phyloP scores from a whole-genome alignment of 2,329 filamentous ascomycete species.

The Calonectria crousiana region DNA sequence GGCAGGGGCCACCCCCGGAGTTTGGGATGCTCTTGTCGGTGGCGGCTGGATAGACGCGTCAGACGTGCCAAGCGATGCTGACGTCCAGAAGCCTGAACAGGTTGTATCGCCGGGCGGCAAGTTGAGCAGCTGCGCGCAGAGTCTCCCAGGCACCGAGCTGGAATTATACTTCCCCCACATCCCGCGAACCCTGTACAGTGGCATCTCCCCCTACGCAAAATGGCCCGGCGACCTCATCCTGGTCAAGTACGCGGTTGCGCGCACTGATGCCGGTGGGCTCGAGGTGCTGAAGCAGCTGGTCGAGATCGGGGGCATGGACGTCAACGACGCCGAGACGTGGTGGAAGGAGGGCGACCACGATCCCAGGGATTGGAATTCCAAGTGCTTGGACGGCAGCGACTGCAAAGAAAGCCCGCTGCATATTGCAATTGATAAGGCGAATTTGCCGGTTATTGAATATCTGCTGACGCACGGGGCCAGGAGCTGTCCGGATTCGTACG shows the following conservation, averaged over 20 bases:
- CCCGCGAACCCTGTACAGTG: conserved; percentile 13
- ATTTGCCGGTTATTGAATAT: conserved; percentile 10
- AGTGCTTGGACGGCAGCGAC: conserved; percentile 18
- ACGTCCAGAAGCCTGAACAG: neutral
- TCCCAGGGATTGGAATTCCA: conserved; percentile 22
- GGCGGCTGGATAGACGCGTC: neutral
- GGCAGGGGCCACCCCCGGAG: neutral
- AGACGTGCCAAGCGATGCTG: neutral
- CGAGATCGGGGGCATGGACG: conserved; percentile 25
- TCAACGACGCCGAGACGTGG: conserved; percentile 18
- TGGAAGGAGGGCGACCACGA: conserved; percentile 24
- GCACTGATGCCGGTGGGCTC: conserved; percentile 3
- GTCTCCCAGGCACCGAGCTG: conserved; percentile 7
- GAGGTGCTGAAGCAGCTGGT: conserved; percentile 19
- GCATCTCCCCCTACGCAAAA: conserved; percentile 18
- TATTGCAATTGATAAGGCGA: conserved; percentile 20
- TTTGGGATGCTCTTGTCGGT: conserved; percentile 1
- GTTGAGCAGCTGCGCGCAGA: neutral
- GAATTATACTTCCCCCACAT: conserved; percentile 10
- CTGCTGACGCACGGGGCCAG: conserved; percentile 22
- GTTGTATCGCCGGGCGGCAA: neutral
- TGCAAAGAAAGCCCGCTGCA: conserved; percentile 18
- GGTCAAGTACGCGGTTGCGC: conserved; percentile 15
- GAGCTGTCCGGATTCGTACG: neutral
- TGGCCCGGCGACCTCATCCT: conserved; percentile 17